Evolutionary conservation across 257 asterid species (phyloP), one percentile per base, ranked within the genome.

Genomic region (Plantago major): DNA sequence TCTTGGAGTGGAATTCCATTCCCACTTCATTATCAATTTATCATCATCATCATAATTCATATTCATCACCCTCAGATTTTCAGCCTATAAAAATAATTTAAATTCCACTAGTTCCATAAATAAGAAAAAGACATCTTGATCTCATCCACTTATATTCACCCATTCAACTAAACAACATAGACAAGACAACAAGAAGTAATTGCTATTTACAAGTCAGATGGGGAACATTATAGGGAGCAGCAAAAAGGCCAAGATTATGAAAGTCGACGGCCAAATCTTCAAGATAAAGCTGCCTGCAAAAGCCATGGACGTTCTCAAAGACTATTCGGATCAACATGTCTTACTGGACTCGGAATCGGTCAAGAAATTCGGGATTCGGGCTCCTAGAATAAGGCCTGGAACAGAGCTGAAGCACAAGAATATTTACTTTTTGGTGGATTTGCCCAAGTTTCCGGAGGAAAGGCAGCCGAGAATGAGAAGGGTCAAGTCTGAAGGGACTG

Each of bases 361-460:
- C 3, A 83, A 75, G 69, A 76, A 30, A 61, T 73, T 16, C 13
- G 95, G 95, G 1, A 60, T 88, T 45, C 79, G 96, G 70, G 96
- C 96, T 5, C 83, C 73, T 18, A 69, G 63, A 10, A 58, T 85
- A 6, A 73, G 46, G 67, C 83, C 83, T 42, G 73, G 67, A 16
- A 75, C 86, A 63, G 78, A 69, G 6, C 66, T 88, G 6, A 71
- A 57, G 85, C 83, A 89, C 60, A 71, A 66, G 9, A 88, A 76
- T 76, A 66, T 79, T 47, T 88, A 88, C 63, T 88, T 88, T 70
- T 81, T 88, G 0, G 74, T 88, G 1, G 89, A 85, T 33, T 64
- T 88, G 78, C 96, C 96, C 4, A 26, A 66, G 71, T 74, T 85
- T 60, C 95, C 96, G 0, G 71, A 67, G 3, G 68, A 68, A 37